Conservation (phyloP, 2,329 filamentous ascomycete genomes). For the Colletotrichum higginsianum region DNA sequence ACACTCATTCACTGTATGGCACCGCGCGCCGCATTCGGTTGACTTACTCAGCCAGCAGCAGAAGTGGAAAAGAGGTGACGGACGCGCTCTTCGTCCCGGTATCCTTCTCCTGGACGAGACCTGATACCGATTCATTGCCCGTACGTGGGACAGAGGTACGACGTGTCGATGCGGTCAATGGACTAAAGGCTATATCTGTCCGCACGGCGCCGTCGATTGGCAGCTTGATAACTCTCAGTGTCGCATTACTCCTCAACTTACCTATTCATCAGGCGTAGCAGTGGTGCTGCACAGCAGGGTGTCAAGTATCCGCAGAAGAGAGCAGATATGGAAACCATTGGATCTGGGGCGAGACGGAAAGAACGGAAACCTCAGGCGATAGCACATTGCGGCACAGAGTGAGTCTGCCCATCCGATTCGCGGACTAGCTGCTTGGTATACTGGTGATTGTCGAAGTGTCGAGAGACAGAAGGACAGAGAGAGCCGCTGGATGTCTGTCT, state of each 20-base stretch:
- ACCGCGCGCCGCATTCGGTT: slow-evolving; percentile 17
- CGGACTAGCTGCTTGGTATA: neutral
- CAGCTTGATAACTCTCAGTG: slow-evolving; percentile 27
- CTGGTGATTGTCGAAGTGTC: slow-evolving; percentile 1
- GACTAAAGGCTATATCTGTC: neutral
- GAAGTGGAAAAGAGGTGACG: neutral
- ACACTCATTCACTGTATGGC: neutral
- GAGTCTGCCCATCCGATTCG: neutral
- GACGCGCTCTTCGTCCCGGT: neutral
- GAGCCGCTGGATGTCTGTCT: slow-evolving; percentile 2
- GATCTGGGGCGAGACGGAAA: neutral
- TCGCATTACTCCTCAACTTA: slow-evolving; percentile 11
- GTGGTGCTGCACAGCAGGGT: neutral
- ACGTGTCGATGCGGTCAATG: neutral
- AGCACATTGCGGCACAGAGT: neutral
- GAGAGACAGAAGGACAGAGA: neutral
- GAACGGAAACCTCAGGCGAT: neutral
- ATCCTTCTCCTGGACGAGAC: neutral
- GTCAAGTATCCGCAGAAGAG: neutral
- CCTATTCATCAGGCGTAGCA: neutral
- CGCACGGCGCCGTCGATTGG: neutral
- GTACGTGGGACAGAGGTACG: neutral
- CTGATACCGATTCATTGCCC: slow-evolving; percentile 4
- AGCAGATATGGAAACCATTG: neutral
- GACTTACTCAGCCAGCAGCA: slow-evolving; percentile 15